A percentile compares a stretch with the other conserved stretches of the same genome.
Conservation (phyloP, 2,329 filamentous ascomycete genomes). For the Lojkania enalia region DNA sequence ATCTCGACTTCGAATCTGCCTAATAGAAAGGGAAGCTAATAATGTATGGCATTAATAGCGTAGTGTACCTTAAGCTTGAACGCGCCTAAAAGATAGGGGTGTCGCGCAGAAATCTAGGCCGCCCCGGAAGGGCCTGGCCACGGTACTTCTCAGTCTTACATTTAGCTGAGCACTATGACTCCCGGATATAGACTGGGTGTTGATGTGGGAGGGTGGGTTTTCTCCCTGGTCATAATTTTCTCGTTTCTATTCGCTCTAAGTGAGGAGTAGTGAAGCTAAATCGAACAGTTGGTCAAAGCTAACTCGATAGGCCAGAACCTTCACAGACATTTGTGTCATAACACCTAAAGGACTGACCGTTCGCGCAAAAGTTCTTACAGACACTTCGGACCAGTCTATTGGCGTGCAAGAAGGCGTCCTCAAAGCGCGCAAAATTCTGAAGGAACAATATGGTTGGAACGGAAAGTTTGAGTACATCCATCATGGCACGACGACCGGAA, state of each 20-base stretch:
- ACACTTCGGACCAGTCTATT: conserved; percentile 52
- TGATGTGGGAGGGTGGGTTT: conserved; percentile 41
- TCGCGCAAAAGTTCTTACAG: conserved; percentile 53
- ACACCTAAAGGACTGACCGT: conserved; percentile 50
- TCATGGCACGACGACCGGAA: conserved; percentile 55
- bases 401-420: conserved; percentile 52
- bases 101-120: too few relatives aligned
- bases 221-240: too few relatives aligned
- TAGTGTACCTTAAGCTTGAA: background rate
- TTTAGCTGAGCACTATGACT: conserved; percentile 20
- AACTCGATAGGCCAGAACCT: conserved; percentile 39
- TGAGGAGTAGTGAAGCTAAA: too few relatives aligned
- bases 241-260: too few relatives aligned
- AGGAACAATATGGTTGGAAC: conserved; percentile 46
- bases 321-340: conserved; percentile 55
- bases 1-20: too few relatives aligned
- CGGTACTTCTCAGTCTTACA: background rate
- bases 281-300: background rate
- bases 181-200: conserved; percentile 38
- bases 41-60: background rate
- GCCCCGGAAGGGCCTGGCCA: background rate
- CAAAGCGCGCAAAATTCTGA: conserved; percentile 47
- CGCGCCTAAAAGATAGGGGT: background rate
- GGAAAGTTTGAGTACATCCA: conserved; percentile 55
- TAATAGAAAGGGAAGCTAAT: background rate